Base-by-base conservation (phyloP, 2,329 filamentous ascomycete genomes). In the Gremmenia infestans region DNA sequence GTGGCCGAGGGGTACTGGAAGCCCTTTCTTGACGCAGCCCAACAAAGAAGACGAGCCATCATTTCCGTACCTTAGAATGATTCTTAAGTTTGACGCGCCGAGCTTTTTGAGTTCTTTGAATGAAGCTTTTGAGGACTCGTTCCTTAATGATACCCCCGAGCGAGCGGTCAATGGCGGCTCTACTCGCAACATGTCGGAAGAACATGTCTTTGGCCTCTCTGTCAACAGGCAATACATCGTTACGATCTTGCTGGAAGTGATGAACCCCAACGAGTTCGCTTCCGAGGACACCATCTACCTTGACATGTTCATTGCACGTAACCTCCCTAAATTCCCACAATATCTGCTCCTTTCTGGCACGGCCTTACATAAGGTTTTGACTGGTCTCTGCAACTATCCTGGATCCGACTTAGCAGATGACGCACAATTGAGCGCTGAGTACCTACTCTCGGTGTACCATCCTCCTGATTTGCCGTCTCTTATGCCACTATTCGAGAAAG, bases 301-400 rank as follows among this genome's bases (percentile, higher is more conserved):
- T 46, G 91, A 99, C 72, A 99, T 99, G 91, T 99, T 99, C 68
- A 88, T 99, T 68, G 93, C 94, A 17, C 85, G 94, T 54, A 99
- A 96, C 69, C 75, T 99, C 50, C 90, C 95, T 3, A 99, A 99
- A 71, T 99, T 96, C 67, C 91, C 92, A 1, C 93, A 97, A 69
- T 97, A 97, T 67, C 86, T 99, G 50, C 81, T 97, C 11, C 83
- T 99, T 48, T 89, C 93, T 0, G 94, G 92, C 17, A 91, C 89
- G 2, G 88, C 89, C 1, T 78, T 99, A 0, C 89, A 91, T 57
- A 86, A 85, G 57, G 86, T 97, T 9, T 78, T 99, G 25, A 78
- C 83, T 39, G 88, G 91, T 2, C 79, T 99, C 4, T 99, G 94
- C 74, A 82, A 86, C 58, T 96, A 91, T 63, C 91, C 92, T 0